Base-by-base conservation (phyloP, 352 stramenopile species). In the Pythium dissotocum region DNA sequence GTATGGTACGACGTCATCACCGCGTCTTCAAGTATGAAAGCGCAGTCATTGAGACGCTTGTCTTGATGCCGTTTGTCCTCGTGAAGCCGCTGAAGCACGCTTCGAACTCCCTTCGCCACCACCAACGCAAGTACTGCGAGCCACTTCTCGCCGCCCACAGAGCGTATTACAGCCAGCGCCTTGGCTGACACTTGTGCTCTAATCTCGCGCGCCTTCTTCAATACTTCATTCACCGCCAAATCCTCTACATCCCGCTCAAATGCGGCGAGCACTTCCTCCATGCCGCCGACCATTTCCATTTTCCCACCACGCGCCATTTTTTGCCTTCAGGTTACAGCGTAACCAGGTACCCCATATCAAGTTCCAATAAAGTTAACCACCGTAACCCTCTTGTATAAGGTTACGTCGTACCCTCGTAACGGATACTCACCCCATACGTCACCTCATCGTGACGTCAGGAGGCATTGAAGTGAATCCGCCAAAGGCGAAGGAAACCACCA, bases 221-320 rank as follows among this genome's bases (percentile, higher is more conserved):
- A 12, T n/a, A 26, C 33, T n/a, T 66, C 58, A 16, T 46, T 10
- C 16, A 8, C 49, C 10, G 58, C 14, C 2, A 54, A 63, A 5
- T 7, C 1, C 30, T 14, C 58, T 9, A 67, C 44, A 58, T 67
- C 65, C 12, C 58, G 51, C 58, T 49, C 52, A 58, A 62, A 67
- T 26, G 51, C 58, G 6, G n/a, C 24, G n/a, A 65, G 38, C 8
- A 60, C 26, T 49, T n/a, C 8, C 5, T 56, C 49, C 8, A 36
- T 32, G 3, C 24, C 49, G 24, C 26, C 24, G 5, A 38, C 28
- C 49, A 36, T 56, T 32, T 36, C 26, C 24, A 36, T 56, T n/a
- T 56, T 36, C 49, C 5, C 12, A 35, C 13, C 8, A n/a, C 8
- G 24, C 24, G 48, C 24, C 48, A 18, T 18, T 1, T 2, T 16